Evolutionary conservation across 2,329 filamentous ascomycete genomes (phyloP).

Genomic region (Bipolaris zeicola): DNA sequence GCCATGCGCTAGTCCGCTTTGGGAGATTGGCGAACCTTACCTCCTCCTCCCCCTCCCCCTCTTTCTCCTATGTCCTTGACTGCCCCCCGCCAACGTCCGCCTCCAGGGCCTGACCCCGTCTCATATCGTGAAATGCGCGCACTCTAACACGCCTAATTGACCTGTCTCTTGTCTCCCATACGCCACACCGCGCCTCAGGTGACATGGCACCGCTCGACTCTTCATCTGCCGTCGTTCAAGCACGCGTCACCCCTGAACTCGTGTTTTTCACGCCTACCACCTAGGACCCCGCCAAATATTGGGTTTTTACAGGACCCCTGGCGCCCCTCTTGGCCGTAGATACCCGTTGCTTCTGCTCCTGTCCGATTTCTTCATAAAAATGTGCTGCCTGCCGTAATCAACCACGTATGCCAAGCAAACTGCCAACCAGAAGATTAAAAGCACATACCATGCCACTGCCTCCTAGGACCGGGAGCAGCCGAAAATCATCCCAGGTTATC

Average conservation of each 20-base stretch:
- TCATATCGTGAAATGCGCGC: too few relatives aligned
- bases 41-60: background rate
- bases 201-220: background rate
- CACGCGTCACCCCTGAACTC: slow-evolving; percentile 3
- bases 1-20: slow-evolving; percentile 7
- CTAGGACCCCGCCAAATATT: background rate
- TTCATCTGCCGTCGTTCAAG: slow-evolving; percentile 4
- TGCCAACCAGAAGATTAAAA: slow-evolving; percentile 10
- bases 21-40: background rate
- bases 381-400: background rate
- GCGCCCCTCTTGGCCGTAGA: background rate
- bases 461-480: slow-evolving; percentile 16
- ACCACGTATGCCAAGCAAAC: background rate
- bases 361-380: background rate
- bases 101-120: background rate
- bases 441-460: slow-evolving; percentile 6
- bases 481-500: slow-evolving; percentile 8
- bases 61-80: background rate
- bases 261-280: background rate
- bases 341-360: background rate
- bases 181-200: too few relatives aligned
- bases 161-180: background rate
- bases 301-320: background rate
- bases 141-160: background rate
- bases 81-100: background rate